Percentiles rank a stretch among this genome's conserved stretches.
These are phyloP conservation scores for Rhizoctonia solani DNA, from an alignment of 1,284 basidiomycete genomes.

Conservation along the genomic window DNA sequence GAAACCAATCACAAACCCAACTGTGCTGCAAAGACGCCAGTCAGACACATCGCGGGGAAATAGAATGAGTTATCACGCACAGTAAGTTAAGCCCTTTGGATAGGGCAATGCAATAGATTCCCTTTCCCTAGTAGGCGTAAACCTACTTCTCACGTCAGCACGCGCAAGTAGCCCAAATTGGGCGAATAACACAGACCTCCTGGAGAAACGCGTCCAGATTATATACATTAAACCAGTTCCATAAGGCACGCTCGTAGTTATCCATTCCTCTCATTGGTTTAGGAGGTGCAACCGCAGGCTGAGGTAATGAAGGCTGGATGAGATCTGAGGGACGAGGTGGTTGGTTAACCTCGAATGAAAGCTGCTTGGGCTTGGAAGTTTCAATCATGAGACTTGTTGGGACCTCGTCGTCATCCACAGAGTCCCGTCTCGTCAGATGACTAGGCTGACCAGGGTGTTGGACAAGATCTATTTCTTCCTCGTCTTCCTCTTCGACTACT, in stretches of 20 bases:
- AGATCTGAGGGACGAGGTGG: conserved; percentile 73
- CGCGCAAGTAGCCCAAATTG: background rate
- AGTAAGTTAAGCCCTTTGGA: conserved; percentile 86
- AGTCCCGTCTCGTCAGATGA: conserved; percentile 1
- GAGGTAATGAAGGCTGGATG: conserved; percentile 39
- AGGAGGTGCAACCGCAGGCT: conserved; percentile 40
- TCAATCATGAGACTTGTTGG: conserved; percentile 84
- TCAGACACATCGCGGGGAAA: too few species aligned
- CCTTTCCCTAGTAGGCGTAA: conserved; percentile 95
- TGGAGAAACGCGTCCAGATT: conserved; percentile 95
- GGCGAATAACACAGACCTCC: conserved; percentile 65
- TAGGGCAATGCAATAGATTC: conserved; percentile 91
- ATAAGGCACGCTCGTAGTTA: conserved; percentile 86
- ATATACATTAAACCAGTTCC: conserved; percentile 99
- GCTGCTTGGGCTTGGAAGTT: conserved; percentile 44
- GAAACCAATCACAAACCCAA: conserved; percentile 96
- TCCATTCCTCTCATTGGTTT: conserved; percentile 72
- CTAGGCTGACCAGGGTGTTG: conserved; percentile 18
- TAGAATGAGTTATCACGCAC: conserved; percentile 55
- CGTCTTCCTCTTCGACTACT: conserved; percentile 38
- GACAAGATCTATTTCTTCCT: conserved; percentile 36
- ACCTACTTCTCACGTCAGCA: conserved; percentile 43
- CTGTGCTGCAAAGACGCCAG: conserved; percentile 63
- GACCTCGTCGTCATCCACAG: conserved; percentile 70
- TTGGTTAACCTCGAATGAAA: conserved; percentile 41